Conservation (phyloP, 2,329 filamentous ascomycete genomes). For the Teratosphaeria epicoccoides region DNA sequence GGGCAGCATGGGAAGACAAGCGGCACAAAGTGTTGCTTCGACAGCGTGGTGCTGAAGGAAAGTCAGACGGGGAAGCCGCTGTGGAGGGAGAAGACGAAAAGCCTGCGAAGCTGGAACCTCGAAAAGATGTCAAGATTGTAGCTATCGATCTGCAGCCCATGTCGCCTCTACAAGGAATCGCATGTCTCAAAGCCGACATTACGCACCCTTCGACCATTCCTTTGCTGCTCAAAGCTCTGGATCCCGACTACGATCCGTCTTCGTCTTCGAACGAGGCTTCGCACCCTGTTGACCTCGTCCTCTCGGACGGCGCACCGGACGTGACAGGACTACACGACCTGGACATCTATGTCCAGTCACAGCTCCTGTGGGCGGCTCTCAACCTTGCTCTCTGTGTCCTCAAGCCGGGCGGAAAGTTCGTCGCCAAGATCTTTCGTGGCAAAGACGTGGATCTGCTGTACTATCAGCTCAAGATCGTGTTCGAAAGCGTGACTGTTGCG, state of each 20-base stretch:
- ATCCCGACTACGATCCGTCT: conserved; percentile 46
- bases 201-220: conserved; percentile 94
- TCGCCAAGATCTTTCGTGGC: conserved; percentile 94
- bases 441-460: conserved; percentile 94
- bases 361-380: conserved; percentile 85
- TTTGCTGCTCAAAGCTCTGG: conserved; percentile 72
- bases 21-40: conserved; percentile 43
- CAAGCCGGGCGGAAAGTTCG: conserved; percentile 86
- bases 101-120: conserved; percentile 7
- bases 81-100: not conserved
- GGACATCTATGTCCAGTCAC: conserved; percentile 95
- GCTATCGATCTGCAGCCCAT: conserved; percentile 95
- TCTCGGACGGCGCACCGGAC: conserved; percentile 91
- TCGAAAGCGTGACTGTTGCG: conserved; percentile 75
- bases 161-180: conserved; percentile 83
- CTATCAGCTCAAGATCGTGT: conserved; percentile 85
- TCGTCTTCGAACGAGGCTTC: conserved; percentile 39
- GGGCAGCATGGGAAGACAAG: conserved; percentile 76
- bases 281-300: conserved; percentile 77
- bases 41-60: not conserved
- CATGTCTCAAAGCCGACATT: conserved; percentile 86
- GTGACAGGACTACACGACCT: conserved; percentile 95
- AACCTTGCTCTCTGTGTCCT: conserved; percentile 90
- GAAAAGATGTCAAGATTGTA: conserved; percentile 71
- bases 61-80: not conserved